Evolutionary conservation across 1,284 basidiomycete genomes (phyloP), one percentile per base, ranked within the genome.

Genomic region (Sporisorium iseilematis-ciliati): DNA sequence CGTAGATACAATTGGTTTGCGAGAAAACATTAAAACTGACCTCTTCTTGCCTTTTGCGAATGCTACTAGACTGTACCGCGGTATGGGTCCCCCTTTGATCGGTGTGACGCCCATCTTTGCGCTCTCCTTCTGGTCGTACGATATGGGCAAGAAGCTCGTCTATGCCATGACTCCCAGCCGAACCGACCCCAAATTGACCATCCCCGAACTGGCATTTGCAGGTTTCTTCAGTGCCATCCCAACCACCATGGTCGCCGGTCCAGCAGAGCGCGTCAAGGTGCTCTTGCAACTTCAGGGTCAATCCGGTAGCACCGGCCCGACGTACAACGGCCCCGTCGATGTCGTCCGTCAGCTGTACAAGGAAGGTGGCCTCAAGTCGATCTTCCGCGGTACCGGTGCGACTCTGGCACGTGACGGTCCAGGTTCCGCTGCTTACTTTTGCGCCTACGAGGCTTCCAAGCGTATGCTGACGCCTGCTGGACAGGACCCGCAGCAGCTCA

Each of bases 41-140:
- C n/a, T 1, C 21, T 43, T 11, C 21, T 41, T 12, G 21, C 6
- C 10, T 20, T 26, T 21, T 21, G 1, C 12, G 35, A 2, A 14
- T 38, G 10, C 42, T 21, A 4, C 31, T 79, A 96, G 94, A 38
- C 86, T 99, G 86, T 99, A 98, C 86, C 92, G 96, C 77, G 96
- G 96, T 41, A 95, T 99, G 87, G 92, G 96, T 3, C 96, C 97
- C 26, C 97, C 97, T 55, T 87, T 99, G 72, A 88, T 97, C 40
- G 97, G 97, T 58, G 95, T 99, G 33, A 98, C 97, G 2, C 97
- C 97, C 52, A 99, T 99, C 85, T 99, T 99, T 84, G 97, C 97
- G 14, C 88, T 99, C 49, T 97, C 95, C 4, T 99, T 99, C 88
- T 98, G 95, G 95, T 94, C 93, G 20, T 99, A 98, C 86, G 95